Conservation (phyloP, 805 yeast species). For the Limtongia smithiae region DNA sequence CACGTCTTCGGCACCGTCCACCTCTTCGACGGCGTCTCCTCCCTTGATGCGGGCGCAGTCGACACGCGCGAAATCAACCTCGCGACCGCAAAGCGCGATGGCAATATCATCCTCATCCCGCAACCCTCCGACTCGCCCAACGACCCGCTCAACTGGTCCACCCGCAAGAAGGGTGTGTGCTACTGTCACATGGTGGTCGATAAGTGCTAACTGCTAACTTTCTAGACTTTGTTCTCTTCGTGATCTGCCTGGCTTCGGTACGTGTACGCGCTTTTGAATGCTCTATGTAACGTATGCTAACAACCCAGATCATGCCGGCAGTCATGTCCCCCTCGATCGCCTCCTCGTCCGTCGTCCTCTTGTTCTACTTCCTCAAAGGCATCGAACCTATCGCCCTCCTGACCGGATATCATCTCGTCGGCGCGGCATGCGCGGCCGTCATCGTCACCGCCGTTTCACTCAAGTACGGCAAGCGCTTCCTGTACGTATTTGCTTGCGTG, state of each 20-base stretch:
- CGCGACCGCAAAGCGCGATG: slow-evolving; percentile 40
- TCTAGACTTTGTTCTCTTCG: slow-evolving; percentile 14
- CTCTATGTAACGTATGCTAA: no score
- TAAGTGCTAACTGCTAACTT: background rate
- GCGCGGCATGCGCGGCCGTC: slow-evolving; percentile 21
- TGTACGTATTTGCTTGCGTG: slow-evolving; percentile 20
- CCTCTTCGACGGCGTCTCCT: slow-evolving; percentile 9
- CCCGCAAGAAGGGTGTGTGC: slow-evolving; percentile 14
- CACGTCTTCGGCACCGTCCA: slow-evolving; percentile 24
- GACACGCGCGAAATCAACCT: slow-evolving; percentile 1
- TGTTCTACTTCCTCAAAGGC: slow-evolving; percentile 11
- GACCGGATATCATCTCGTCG: slow-evolving; percentile 27
- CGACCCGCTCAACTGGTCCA: slow-evolving; percentile 66
- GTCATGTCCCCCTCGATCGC: slow-evolving; percentile 26
- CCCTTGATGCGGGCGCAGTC: background rate
- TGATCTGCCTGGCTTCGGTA: slow-evolving; percentile 23
- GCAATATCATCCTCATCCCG: slow-evolving; percentile 54
- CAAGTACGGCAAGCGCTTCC: slow-evolving; percentile 26
- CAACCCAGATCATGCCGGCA: slow-evolving; percentile 21
- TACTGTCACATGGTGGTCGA: background rate
- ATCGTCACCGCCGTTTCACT: slow-evolving; percentile 23
- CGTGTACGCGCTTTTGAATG: background rate
- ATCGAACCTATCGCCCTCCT: slow-evolving; percentile 23
- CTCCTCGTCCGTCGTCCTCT: slow-evolving; percentile 21
- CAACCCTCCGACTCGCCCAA: slow-evolving; percentile 66